A percentile compares a stretch with the other conserved stretches of the same genome.
Evolutionary conservation across 768 basidiomycete genomes (phyloP).

Genomic region (Chalciporus sphaerocephalus): DNA sequence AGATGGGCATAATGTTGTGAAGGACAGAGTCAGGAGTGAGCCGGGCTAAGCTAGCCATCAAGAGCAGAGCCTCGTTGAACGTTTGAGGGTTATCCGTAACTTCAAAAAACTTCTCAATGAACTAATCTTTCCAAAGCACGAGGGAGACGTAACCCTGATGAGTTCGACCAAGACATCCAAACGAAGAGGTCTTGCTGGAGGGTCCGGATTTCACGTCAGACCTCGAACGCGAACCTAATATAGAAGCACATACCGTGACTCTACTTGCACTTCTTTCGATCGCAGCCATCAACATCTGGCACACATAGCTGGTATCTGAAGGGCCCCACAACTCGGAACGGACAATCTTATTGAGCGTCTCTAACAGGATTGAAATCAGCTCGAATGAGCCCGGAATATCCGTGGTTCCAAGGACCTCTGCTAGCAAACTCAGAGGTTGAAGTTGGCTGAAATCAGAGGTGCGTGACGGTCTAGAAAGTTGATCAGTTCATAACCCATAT

Average conservation of each 20-base stretch:
- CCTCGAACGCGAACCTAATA: neutral
- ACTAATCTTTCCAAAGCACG: neutral
- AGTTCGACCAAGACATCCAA: conserved; percentile 85
- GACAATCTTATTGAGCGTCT: conserved; percentile 63
- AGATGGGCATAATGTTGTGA: conserved; percentile 95
- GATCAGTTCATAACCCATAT: neutral
- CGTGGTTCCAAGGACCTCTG: conserved; percentile 67
- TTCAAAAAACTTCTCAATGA: conserved; percentile 26
- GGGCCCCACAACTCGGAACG: conserved; percentile 50
- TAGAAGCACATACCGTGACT: conserved; percentile 43
- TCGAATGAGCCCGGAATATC: conserved; percentile 65
- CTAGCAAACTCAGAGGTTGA: conserved; percentile 51
- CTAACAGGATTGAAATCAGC: conserved; percentile 67
- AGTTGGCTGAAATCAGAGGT: conserved; percentile 39
- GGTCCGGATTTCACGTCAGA: conserved; percentile 38
- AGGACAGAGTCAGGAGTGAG: conserved; percentile 88
- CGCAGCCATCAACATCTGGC: conserved; percentile 82
- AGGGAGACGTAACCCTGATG: conserved; percentile 55
- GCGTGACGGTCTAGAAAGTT: conserved; percentile 4
- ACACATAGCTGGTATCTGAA: conserved; percentile 71
- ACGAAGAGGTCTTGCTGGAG: conserved; percentile 57
- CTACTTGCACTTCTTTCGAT: conserved; percentile 61
- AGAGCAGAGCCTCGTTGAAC: conserved; percentile 84
- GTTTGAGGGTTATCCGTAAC: conserved; percentile 91
- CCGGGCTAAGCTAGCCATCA: conserved; percentile 80